Conservation (phyloP, 2,329 filamentous ascomycete species). For the Microdochium paspali region DNA sequence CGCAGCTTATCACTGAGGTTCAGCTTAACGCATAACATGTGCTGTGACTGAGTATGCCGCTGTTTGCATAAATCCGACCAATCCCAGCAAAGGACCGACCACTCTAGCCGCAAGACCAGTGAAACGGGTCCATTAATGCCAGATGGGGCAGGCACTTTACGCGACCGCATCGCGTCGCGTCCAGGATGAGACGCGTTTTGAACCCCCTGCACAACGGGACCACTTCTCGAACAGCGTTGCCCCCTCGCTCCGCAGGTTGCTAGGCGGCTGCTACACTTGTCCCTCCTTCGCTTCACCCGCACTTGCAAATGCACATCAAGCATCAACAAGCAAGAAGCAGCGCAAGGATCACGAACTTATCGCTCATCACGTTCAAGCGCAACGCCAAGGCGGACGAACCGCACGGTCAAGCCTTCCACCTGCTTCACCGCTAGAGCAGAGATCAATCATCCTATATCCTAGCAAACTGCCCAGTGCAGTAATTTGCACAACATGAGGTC, state of each 20-base stretch:
- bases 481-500: not conserved
- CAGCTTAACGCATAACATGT: not conserved
- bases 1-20: not conserved
- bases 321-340: too few species aligned
- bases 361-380: not conserved
- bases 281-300: not conserved
- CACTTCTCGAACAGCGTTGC: not conserved
- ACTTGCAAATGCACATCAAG: not conserved
- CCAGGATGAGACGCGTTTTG: not conserved
- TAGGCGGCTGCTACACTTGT: not conserved
- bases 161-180: not conserved
- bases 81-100: not conserved
- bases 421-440: not conserved
- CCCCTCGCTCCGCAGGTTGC: not conserved
- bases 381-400: not conserved
- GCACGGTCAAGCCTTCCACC: not conserved
- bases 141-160: slow-evolving; percentile 1
- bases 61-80: not conserved
- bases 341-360: too few species aligned
- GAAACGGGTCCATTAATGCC: not conserved
- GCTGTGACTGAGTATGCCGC: not conserved
- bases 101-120: not conserved
- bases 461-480: not conserved
- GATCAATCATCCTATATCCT: not conserved
- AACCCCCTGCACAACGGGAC: not conserved